Evolutionary conservation across 2,329 filamentous ascomycete species (phyloP), one percentile per base, ranked within the genome.

Genomic region (Neonectria coccinea): DNA sequence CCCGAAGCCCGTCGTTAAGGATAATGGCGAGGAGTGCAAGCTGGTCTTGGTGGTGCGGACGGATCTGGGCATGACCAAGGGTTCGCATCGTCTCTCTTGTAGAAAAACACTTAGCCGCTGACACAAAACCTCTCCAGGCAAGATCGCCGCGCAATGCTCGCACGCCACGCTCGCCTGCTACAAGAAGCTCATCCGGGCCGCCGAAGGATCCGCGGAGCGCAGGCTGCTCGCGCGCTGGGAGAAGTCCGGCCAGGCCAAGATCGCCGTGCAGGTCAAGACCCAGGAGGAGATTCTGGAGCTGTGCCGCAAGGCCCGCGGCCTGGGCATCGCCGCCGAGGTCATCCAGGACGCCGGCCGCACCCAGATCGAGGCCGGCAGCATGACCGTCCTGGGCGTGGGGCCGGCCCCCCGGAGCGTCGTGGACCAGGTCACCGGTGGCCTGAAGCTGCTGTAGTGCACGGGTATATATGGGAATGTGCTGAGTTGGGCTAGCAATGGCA

Each of bases 131-230:
- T 51, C 29, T 16, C 25, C 52, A 97, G 95, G 95, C 74, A 99
- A 99, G 85, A 97, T 98, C 74, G 96, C 93, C 62, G 96, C 96
- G 8, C 96, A 98, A 81, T 95, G 92, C 81, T 92, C 91, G 54
- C 96, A 98, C 80, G 96, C 96, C n/a, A 97, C 95, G 3, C 89
- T 99, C 61, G 94, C 95, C 59, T 98, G 95, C 87, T 99, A 97
- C 89, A 98, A 97, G 83, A 83, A 89, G 64, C 89, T 97, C 69
- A 81, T 88, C 61, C 80, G 83, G 59, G 82, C 88, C n/a, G 81
- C 85, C 56, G 81, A 86, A 44, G 79, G 82, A 41, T 84, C 84
- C 25, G 79, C 87, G 14, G 83, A 86, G 51, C 87, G 89, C 60
- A 83, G 83, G 47, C 82, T 97, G 56, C 87, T 99, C 53, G 86